Base-by-base conservation (phyloP, 2,329 filamentous ascomycete genomes). In the Bimuria novae-zelandiae region DNA sequence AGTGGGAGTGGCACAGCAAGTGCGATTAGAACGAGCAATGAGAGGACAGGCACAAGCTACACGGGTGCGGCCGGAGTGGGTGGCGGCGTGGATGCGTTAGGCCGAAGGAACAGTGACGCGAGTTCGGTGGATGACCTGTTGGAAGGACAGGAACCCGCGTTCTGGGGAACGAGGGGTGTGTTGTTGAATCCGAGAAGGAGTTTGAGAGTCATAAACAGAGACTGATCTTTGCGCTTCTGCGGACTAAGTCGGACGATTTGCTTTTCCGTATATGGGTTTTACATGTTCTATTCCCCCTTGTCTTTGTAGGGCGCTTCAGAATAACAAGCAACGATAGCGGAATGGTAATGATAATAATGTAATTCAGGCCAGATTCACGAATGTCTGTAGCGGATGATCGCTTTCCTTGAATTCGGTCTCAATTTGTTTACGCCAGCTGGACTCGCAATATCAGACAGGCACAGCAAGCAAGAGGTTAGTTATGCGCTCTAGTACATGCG, bases 181-280 rank as follows among this genome's bases (percentile, higher is more conserved):
- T 74, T 89, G 63, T 71, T 90, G 72, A 87, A 86, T 55, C 87
- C 87, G 19, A 78, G 86, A 64, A 77, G 87, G 65, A 89, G 86
- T 63, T 74, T 90, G 75, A 78, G 86, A 64, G 86, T 90, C 30
- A 85, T 89, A 82, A 65, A 76, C 32, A 21, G 43, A 22, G 45
- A 48, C 12, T 33, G 23, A 49, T n/a, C n/a, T n/a, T n/a, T n/a
- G n/a, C n/a, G n/a, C n/a, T n/a, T n/a, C n/a, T n/a, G n/a, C n/a
- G n/a, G n/a, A n/a, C n/a, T n/a, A n/a, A n/a, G n/a, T n/a, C n/a
- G n/a, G n/a, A n/a, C n/a, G n/a, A n/a, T n/a, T n/a, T n/a, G n/a
- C n/a, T n/a, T 23, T 8, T 45, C 16, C 19, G 14, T 30, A 14
- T 14, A 21, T 43, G 5, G 22, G 39, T 16, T 43, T 25, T 25